A percentile compares a stretch with the other conserved stretches of the same genome.
These are phyloP conservation scores for Alternaria gaisen DNA, from an alignment of 2,329 filamentous ascomycete species.

Conservation along the genomic window DNA sequence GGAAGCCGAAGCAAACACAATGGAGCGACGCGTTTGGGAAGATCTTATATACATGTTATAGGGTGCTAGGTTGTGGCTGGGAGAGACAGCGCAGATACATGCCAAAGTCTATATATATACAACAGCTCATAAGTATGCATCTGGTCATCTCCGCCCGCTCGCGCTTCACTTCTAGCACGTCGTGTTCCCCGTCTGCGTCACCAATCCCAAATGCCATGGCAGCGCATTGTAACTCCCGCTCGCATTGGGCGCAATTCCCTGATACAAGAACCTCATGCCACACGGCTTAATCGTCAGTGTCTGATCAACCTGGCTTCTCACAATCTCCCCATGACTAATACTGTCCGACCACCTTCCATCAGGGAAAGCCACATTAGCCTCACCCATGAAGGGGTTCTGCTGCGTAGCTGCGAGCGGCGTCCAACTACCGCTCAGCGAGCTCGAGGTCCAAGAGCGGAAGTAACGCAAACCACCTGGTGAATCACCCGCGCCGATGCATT, in stretches of 20 bases:
- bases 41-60: too few relatives aligned
- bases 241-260: conserved; percentile 48
- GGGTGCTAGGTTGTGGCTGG: too few relatives aligned
- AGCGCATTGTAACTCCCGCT: conserved; percentile 48
- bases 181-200: conserved; percentile 32
- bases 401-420: conserved; percentile 48
- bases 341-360: conserved; percentile 50
- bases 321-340: conserved; percentile 49
- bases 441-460: conserved; percentile 54
- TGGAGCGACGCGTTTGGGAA: not conserved
- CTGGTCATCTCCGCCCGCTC: not conserved
- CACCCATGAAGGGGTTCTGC: conserved; percentile 50
- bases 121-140: not conserved
- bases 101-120: not conserved
- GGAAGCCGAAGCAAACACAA: not conserved
- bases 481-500: conserved; percentile 47
- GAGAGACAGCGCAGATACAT: not conserved
- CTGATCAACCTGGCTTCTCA: conserved; percentile 51
- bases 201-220: conserved; percentile 50
- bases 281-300: conserved; percentile 48
- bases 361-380: conserved; percentile 50
- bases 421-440: conserved; percentile 47
- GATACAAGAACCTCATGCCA: conserved; percentile 50
- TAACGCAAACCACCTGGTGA: conserved; percentile 42
- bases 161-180: not conserved